These are phyloP conservation scores for Miscanthus sacchariflorus DNA, from an alignment of 202 grass and related monocot genomes.

Conservation along the genomic window DNA sequence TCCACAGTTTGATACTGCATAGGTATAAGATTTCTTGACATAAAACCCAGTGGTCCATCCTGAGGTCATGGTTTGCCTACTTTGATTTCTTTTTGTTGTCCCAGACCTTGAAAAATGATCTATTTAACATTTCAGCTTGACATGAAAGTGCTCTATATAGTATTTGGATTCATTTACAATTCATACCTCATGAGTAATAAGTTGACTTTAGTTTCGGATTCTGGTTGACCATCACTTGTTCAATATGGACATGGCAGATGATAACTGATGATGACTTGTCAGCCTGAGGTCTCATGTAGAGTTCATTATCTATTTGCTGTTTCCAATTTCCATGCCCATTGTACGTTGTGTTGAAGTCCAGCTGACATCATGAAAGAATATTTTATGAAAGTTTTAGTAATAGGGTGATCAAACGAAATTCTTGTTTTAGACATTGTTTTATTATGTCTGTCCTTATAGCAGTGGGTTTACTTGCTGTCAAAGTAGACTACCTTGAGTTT, in stretches of 20 bases:
- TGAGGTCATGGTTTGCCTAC: neutral
- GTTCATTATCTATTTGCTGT: neutral
- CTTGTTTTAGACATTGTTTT: neutral
- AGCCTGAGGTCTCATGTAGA: neutral
- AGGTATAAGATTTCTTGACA: neutral
- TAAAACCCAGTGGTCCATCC: neutral
- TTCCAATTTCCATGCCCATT: conserved; percentile 8
- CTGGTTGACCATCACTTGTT: neutral
- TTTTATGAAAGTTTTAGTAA: neutral
- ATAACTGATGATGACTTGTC: neutral
- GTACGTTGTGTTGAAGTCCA: conserved; percentile 9
- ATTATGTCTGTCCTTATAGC: neutral
- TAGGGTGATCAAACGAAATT: neutral
- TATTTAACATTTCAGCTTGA: neutral
- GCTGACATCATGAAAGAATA: conserved; percentile 16
- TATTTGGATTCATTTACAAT: neutral
- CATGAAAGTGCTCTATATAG: neutral
- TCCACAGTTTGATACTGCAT: neutral
- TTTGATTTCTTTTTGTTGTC: neutral
- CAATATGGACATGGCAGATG: neutral
- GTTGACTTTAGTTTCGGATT: neutral
- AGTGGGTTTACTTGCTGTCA: conserved; percentile 6
- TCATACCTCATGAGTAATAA: neutral
- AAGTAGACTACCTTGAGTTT: conserved; percentile 19
- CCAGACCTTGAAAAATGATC: neutral